These are phyloP conservation scores for Xylaria sp. DNA, from an alignment of 2,329 filamentous ascomycete genomes.

Conservation along the genomic window DNA sequence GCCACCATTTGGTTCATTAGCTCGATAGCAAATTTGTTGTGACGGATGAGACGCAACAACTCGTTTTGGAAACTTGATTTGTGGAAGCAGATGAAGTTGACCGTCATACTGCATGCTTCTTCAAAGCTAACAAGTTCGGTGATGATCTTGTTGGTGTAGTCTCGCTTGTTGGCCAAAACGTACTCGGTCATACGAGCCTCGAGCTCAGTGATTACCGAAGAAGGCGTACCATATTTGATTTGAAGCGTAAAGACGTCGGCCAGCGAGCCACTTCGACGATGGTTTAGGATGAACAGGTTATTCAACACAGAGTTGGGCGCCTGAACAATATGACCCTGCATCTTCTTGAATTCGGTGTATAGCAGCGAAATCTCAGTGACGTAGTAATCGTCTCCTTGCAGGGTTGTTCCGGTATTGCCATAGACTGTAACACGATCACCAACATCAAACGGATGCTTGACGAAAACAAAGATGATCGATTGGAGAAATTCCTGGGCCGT, in stretches of 20 bases:
- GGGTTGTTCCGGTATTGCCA: conserved; percentile 82
- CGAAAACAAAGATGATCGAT: conserved; percentile 93
- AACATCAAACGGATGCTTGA: conserved; percentile 97
- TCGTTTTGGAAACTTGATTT: conserved; percentile 98
- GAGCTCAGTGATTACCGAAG: conserved; percentile 83
- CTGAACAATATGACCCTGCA: conserved; percentile 96
- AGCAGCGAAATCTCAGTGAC: conserved; percentile 93
- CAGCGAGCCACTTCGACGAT: conserved; percentile 86
- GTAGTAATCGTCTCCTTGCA: conserved; percentile 92
- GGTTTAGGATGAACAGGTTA: conserved; percentile 93
- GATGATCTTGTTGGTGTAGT: conserved; percentile 86
- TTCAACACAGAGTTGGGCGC: conserved; percentile 95
- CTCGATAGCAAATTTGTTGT: conserved; percentile 94
- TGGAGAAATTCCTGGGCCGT: conserved; percentile 96
- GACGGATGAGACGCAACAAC: conserved; percentile 84
- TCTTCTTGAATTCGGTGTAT: conserved; percentile 98
- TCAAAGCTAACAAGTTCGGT: conserved; percentile 84
- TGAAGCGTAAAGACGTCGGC: conserved; percentile 86
- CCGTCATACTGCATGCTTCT: conserved; percentile 84
- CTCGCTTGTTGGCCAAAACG: conserved; percentile 85
- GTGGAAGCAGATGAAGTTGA: conserved; percentile 97
- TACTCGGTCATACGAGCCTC: conserved; percentile 85
- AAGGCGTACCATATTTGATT: conserved; percentile 88
- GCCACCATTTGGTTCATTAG: conserved; percentile 88
- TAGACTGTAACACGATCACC: conserved; percentile 93